Evolutionary conservation across 495 filamentous ascomycete genomes (phyloP).

Genomic region (Acidiella bohemica): DNA sequence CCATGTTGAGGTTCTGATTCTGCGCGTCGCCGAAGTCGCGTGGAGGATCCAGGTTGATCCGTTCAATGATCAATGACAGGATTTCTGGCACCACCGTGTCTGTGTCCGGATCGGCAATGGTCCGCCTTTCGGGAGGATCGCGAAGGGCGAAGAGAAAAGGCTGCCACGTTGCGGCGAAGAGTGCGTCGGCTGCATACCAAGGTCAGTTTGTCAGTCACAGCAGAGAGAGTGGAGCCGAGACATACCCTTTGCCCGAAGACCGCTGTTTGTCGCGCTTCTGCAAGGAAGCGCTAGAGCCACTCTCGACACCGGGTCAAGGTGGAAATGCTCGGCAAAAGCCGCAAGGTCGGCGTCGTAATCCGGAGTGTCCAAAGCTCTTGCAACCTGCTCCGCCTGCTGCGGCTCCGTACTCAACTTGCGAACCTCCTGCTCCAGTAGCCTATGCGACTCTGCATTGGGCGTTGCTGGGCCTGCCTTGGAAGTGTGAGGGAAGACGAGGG

Average conservation of each 20-base stretch:
- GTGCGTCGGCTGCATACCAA: slow-evolving; percentile 54
- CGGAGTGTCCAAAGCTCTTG: slow-evolving; percentile 75
- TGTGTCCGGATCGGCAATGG: slow-evolving; percentile 33
- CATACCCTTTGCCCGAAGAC: slow-evolving; percentile 80
- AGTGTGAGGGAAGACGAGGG: slow-evolving; percentile 60
- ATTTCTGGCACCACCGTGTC: slow-evolving; percentile 53
- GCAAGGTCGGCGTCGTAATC: slow-evolving; percentile 85
- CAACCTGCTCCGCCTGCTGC: slow-evolving; percentile 75
- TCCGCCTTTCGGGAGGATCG: slow-evolving; percentile 29
- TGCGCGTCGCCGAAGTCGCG: slow-evolving; percentile 65
- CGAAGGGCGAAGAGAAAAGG: slow-evolving; percentile 62
- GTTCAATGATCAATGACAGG: slow-evolving; percentile 64
- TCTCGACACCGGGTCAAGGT: slow-evolving; percentile 74
- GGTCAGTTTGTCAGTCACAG: too few species aligned
- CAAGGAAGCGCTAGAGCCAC: slow-evolving; percentile 80
- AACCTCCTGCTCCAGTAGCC: slow-evolving; percentile 69
- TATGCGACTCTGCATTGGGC: slow-evolving; percentile 64
- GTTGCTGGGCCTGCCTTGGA: slow-evolving; percentile 46
- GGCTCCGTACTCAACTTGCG: slow-evolving; percentile 67
- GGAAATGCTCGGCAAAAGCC: slow-evolving; percentile 86
- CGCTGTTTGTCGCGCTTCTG: slow-evolving; percentile 59
- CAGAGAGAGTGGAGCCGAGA: too few species aligned
- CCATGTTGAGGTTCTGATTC: slow-evolving; percentile 52
- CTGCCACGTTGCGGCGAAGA: slow-evolving; percentile 58
- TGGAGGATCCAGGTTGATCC: slow-evolving; percentile 67